Conservation (phyloP, 352 stramenopile species). For the Elongisporangium anandrum region DNA sequence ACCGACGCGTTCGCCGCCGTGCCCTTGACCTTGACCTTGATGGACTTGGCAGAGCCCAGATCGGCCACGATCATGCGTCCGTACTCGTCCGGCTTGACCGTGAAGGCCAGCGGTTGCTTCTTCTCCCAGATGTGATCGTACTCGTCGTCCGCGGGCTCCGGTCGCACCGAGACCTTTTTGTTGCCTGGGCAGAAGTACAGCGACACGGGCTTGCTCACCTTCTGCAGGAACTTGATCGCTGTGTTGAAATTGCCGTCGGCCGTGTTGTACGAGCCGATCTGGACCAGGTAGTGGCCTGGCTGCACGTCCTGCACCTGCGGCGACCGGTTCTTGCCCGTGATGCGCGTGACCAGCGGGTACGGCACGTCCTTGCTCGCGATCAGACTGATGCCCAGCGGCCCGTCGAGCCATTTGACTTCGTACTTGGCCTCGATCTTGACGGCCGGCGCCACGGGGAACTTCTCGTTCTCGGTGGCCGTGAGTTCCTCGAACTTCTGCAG, state of each 20-base stretch:
- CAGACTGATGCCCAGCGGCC: constrained; percentile 80
- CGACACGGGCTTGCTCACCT: constrained; percentile 81
- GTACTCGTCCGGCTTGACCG: constrained; percentile 55
- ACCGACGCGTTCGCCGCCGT: constrained; percentile 47
- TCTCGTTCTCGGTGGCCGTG: constrained; percentile 61
- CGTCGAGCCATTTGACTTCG: constrained; percentile 85
- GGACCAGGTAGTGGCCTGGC: constrained; percentile 82
- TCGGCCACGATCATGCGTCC: constrained; percentile 79
- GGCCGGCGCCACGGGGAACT: constrained; percentile 49
- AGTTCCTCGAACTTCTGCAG: constrained; percentile 78
- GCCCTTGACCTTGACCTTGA: constrained; percentile 79
- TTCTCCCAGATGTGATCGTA: constrained; percentile 89
- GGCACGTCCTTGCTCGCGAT: constrained; percentile 86
- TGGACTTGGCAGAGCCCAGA: constrained; percentile 79
- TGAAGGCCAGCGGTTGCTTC: constrained; percentile 84
- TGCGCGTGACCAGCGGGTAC: constrained; percentile 82
- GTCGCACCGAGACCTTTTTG: constrained; percentile 71
- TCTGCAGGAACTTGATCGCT: constrained; percentile 87
- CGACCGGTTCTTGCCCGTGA: constrained; percentile 86
- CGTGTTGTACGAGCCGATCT: constrained; percentile 83
- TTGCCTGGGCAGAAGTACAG: constrained; percentile 82
- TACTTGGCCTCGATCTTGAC: constrained; percentile 84
- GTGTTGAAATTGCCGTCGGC: constrained; percentile 85
- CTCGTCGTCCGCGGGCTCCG: constrained; percentile 61
- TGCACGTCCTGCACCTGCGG: constrained; percentile 85